Evolutionary conservation across 2,329 filamentous ascomycete genomes (phyloP).

Genomic region (Arthrinium phaeospermum): DNA sequence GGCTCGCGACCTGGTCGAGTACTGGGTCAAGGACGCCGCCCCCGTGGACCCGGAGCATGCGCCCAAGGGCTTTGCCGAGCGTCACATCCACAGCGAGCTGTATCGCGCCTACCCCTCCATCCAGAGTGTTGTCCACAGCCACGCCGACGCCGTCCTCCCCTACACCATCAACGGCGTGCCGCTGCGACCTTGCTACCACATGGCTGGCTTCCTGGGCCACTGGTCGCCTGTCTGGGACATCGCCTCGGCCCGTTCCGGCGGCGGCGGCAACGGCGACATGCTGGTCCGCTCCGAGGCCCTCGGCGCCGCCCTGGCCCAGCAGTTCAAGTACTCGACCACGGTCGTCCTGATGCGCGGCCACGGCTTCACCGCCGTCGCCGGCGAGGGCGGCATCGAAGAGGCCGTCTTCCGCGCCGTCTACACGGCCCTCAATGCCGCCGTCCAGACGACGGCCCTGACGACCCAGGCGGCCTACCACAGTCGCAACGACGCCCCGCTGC

Average conservation of each 20-base stretch:
- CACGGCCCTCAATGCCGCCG: slow-evolving; percentile 9
- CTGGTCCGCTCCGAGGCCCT: slow-evolving; percentile 2
- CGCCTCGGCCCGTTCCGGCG: not conserved
- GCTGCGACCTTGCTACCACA: slow-evolving; percentile 26
- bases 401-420: slow-evolving; percentile 11
- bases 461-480: slow-evolving; percentile 5
- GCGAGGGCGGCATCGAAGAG: slow-evolving; percentile 6
- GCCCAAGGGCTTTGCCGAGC: slow-evolving; percentile 41
- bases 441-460: not conserved
- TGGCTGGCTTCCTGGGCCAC: slow-evolving; percentile 28
- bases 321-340: not conserved
- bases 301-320: not conserved
- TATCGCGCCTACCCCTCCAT: slow-evolving; percentile 26
- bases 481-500: not conserved
- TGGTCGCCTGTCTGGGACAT: slow-evolving; percentile 7
- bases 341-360: slow-evolving; percentile 8
- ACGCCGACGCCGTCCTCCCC: slow-evolving; percentile 26
- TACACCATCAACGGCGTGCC: slow-evolving; percentile 25
- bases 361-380: slow-evolving; percentile 9
- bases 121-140: slow-evolving; percentile 28
- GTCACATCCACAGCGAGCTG: slow-evolving; percentile 30
- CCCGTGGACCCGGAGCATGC: slow-evolving; percentile 45
- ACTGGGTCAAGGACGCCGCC: slow-evolving; percentile 46
- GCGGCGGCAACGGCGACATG: slow-evolving; percentile 1
- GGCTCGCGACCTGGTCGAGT: slow-evolving; percentile 51